Evolutionary conservation across 108 stramenopile genomes (phyloP), one percentile per base, ranked within the genome.

Genomic region (Pseudonitzschia delicatissima): DNA sequence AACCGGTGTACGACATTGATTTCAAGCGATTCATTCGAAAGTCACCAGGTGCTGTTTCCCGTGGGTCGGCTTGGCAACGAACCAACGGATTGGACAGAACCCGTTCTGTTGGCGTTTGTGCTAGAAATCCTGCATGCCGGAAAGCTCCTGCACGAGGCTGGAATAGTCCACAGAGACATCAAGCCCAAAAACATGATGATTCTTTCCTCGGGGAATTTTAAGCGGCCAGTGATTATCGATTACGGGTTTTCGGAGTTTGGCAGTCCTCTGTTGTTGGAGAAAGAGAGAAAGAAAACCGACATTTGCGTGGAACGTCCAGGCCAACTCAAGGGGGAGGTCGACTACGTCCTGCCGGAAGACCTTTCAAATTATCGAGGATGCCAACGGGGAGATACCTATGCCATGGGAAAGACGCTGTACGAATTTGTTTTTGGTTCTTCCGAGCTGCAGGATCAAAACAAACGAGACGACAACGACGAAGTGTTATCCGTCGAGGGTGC

Each of bases 111-210:
- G 44, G 4, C n/a, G 15, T 59, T 69, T 20, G 58, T 40, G 1
- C 32, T 18, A 29, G 58, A 69, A 28, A 23, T 60, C n/a, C 37
- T 57, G 28, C 44, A 44, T 31, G 57, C 68, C 36, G 68, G 68
- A 18, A 28, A 31, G 11, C 35, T 62, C 11, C 29, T 71, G 62
- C 53, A 55, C 53, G 53, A 55, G 17, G 29, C 53, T 27, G 53
- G 53, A 2, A 82, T 94, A 40, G 85, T 83, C 0, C 91, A 91
- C 69, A 83, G 90, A 9, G 90, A 93, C 53, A 80, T 87, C 74
- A 87, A 87, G 77, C 91, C 91, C 7, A 90, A 93, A 69, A 93
- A 93, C 57, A 77, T 93, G 11, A 64, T 93, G 40, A 73, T 91
- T 9, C 9, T 33, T 5, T 53, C 69, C 5, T 21, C 60, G 42